phyloP scores from a whole-genome alignment of 1,284 basidiomycete species.

The Irpex rosettiformis region DNA sequence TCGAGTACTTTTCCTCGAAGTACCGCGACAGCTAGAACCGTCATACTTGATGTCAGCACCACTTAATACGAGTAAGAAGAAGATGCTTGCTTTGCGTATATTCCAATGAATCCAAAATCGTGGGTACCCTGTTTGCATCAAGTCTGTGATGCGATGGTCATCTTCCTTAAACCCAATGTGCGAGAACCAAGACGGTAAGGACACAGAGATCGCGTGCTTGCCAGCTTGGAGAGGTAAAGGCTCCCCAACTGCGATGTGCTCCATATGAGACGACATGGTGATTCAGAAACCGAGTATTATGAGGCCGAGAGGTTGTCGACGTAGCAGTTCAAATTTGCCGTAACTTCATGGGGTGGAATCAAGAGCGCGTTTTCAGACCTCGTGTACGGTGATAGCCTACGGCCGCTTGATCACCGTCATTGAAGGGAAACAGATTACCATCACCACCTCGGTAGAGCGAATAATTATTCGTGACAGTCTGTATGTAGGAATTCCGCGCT shows the following conservation, averaged over 20 bases:
- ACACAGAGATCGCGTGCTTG: constrained; percentile 91
- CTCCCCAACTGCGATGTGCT: not conserved
- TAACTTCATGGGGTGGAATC: not conserved
- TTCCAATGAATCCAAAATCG: constrained; percentile 92
- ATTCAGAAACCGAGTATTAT: too few relatives aligned
- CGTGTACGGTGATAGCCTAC: not conserved
- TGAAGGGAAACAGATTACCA: not conserved
- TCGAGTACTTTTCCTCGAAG: constrained; percentile 77
- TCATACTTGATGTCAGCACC: not conserved
- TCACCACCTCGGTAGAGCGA: not conserved
- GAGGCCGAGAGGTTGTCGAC: too few relatives aligned
- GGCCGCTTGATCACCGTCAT: not conserved
- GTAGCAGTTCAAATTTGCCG: too few relatives aligned
- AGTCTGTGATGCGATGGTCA: constrained; percentile 73
- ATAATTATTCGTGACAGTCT: not conserved
- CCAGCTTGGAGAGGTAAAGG: not conserved
- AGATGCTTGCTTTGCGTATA: constrained; percentile 71
- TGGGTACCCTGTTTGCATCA: constrained; percentile 94
- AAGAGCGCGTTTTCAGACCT: not conserved
- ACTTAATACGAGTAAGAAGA: not conserved
- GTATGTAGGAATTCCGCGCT: not conserved
- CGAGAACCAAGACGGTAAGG: constrained; percentile 93
- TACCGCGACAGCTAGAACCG: constrained; percentile 73
- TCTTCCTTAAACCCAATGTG: constrained; percentile 95
- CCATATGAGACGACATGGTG: not conserved